These are phyloP conservation scores for Solanum rostratum DNA, from an alignment of 257 asterid genomes.

Conservation along the genomic window DNA sequence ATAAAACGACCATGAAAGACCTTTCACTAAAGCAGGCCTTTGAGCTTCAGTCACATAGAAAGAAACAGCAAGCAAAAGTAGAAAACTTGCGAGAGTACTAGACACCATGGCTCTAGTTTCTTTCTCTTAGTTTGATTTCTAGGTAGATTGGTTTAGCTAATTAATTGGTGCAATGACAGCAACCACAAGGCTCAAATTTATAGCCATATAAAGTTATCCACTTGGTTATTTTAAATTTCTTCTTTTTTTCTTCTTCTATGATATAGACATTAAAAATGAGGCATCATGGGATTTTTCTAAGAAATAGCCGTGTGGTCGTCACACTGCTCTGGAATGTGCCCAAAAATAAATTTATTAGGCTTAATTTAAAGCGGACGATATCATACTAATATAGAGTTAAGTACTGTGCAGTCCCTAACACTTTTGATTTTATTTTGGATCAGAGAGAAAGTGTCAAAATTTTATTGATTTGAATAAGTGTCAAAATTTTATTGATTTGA, in stretches of 20 bases:
- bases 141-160: neutral
- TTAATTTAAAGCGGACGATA: too few species aligned
- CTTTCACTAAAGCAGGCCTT: slow-evolving; percentile 18
- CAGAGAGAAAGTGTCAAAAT: neutral
- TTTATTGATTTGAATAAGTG: too few species aligned
- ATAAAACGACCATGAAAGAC: slow-evolving; percentile 47
- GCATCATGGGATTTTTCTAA: neutral
- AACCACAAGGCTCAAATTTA: neutral
- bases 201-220: neutral
- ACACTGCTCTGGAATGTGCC: neutral
- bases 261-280: neutral
- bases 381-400: too few species aligned
- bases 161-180: neutral
- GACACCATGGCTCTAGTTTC: neutral
- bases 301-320: neutral
- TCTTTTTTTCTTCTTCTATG: neutral
- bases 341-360: too few species aligned
- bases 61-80: slow-evolving; percentile 1
- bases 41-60: slow-evolving; percentile 19
- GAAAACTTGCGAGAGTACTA: neutral
- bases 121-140: neutral
- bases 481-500: too few species aligned
- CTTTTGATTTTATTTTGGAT: neutral
- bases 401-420: too few species aligned
- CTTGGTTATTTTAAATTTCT: neutral